Evolutionary conservation across 305 asterid genomes (phyloP).

Genomic region (Withania somnifera): DNA sequence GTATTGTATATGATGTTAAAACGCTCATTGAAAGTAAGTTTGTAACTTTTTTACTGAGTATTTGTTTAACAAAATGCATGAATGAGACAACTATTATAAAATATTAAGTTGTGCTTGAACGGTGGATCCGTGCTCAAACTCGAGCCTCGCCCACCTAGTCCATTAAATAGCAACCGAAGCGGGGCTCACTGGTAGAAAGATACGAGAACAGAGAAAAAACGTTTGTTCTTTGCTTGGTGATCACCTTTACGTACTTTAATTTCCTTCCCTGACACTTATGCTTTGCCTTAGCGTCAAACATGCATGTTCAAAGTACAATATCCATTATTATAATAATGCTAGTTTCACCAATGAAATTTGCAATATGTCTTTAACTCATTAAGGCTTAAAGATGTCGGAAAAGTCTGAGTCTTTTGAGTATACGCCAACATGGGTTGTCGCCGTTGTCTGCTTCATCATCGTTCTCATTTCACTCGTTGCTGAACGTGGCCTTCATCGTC

Average conservation of each 20-base stretch:
- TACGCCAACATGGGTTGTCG: slow-evolving; percentile 78
- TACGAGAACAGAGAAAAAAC: neutral
- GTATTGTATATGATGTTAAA: no score
- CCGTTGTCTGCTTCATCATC: slow-evolving; percentile 60
- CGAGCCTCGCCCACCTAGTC: no score
- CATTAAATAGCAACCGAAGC: no score
- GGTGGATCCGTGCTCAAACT: no score
- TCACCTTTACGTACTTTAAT: neutral
- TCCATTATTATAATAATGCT: neutral
- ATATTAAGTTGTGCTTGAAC: no score
- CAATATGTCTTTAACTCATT: neutral
- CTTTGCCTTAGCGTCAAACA: slow-evolving; percentile 24
- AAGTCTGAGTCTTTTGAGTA: slow-evolving; percentile 39
- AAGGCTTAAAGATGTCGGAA: slow-evolving; percentile 3
- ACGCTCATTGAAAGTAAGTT: no score
- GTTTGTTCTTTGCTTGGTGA: slow-evolving; percentile 36
- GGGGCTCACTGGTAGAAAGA: no score
- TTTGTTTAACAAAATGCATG: no score
- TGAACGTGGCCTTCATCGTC: slow-evolving; percentile 63
- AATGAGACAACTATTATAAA: no score
- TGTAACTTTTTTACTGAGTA: no score
- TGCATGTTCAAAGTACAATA: neutral
- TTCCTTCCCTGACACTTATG: slow-evolving; percentile 22
- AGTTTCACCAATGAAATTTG: neutral
- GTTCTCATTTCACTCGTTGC: slow-evolving; percentile 57